Base-by-base conservation (phyloP, 164 flowering plant genomes). In the Vitis rotundifolia region DNA sequence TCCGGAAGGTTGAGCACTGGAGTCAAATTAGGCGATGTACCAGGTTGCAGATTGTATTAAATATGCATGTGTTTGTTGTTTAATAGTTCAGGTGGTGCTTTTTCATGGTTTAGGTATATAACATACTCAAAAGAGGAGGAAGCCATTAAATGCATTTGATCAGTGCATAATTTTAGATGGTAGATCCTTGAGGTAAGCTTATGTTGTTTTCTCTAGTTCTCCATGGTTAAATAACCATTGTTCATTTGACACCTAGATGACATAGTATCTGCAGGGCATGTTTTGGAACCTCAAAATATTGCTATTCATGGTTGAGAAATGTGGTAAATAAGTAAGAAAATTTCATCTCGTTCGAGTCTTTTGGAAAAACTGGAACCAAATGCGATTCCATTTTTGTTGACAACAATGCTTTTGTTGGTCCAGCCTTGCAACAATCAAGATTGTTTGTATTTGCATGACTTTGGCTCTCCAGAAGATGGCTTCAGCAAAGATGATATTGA, bases 251-350 rank as follows among this genome's bases (percentile, higher is more conserved):
- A 19, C 22, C 22, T 19, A n/a, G 26, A 31, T 64, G 28, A 31
- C 4, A 64, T 70, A 18, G 13, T 13, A 44, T 50, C 77, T 81
- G 69, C 87, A 90, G 94, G 82, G 94, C 92, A 52, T 84, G 92
- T 79, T 90, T 86, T 81, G 94, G 94, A 71, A 90, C 94, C 22
- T 88, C 94, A 26, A 90, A 90, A 62, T 90, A 90, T 67, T 90
- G 94, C 69, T 91, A 90, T 73, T 83, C 92, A 68, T 90, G 94
- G 94, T 67, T 90, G 79, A 85, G 85, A 74, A 88, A 86, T 68
- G 76, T 77, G 89, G 94, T 90, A 84, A 63, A 19, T 19, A 19
- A 19, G 1, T 19, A 19, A 19, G 22, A 19, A 19, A 19, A 19
- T 19, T 19, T 19, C 22, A 19, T 1, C 22, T 19, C 1, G 22